Evolutionary conservation across 2,329 filamentous ascomycete genomes (phyloP).

Genomic region (Magnaporthiopsis poae): DNA sequence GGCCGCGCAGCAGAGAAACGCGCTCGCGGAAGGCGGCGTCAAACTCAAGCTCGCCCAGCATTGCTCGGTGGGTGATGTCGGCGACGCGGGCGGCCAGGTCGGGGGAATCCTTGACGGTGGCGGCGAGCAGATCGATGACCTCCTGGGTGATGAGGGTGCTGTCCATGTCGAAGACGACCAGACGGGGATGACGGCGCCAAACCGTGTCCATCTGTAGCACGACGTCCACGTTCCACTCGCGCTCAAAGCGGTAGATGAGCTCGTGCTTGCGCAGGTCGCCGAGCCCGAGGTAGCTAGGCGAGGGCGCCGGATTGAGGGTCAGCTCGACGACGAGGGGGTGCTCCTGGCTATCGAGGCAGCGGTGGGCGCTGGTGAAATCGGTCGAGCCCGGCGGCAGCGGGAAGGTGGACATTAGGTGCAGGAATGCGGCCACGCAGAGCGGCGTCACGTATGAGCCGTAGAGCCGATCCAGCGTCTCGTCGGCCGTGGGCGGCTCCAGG

Average conservation of each 20-base stretch:
- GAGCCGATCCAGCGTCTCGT: constrained; percentile 52
- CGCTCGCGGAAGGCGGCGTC: constrained; percentile 71
- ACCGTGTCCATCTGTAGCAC: constrained; percentile 64
- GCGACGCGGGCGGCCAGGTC: constrained; percentile 75
- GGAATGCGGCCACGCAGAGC: constrained; percentile 55
- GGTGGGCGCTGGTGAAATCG: constrained; percentile 50
- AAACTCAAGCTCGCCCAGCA: constrained; percentile 94
- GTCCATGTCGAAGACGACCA: constrained; percentile 98
- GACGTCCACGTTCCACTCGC: constrained; percentile 81
- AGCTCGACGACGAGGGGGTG: constrained; percentile 58
- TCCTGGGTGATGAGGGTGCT: constrained; percentile 94
- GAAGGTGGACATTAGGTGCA: constrained; percentile 56
- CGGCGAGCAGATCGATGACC: constrained; percentile 90
- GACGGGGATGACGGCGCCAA: constrained; percentile 67
- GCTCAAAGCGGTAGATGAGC: constrained; percentile 72
- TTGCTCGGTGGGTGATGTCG: constrained; percentile 82
- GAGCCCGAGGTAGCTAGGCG: constrained; percentile 54
- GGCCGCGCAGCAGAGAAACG: constrained; percentile 69
- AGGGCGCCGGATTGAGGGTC: constrained; percentile 50
- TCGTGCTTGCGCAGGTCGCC: constrained; percentile 69
- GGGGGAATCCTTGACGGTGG: constrained; percentile 56
- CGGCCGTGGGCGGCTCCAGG: constrained; percentile 45
- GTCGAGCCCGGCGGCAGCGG: constrained; percentile 42
- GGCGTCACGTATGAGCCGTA: constrained; percentile 58
- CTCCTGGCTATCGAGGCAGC: constrained; percentile 51